Base-by-base conservation (phyloP, 148 eudicot species). In the Fagopyrum homotropicum region DNA sequence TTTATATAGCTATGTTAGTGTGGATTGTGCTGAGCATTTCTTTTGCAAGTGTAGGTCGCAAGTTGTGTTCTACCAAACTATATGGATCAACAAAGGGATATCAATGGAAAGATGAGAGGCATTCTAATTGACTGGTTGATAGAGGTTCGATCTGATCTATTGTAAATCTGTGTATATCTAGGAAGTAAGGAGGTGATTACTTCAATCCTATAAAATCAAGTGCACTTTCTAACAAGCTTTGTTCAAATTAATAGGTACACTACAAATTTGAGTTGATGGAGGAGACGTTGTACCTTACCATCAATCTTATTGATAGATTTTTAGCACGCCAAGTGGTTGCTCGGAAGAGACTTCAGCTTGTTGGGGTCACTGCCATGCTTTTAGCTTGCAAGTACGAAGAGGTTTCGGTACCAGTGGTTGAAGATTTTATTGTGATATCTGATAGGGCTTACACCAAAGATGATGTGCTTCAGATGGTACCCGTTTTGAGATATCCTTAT, bases 71-170 rank as follows among this genome's bases (percentile, higher is more conserved):
- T 80, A 5, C 75, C 93, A 40, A 83, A 84, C 72, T 93, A 89
- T 40, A 93, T 93, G 95, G 84, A 78, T 0, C 77, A 17, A 45
- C 98, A 93, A 79, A 72, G 64, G 45, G 98, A 93, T 75, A 83
- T 93, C 54, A 93, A 91, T 29, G 93, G 85, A 52, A 88, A 77
- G 82, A 93, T 93, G 98, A 84, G 98, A 80, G 90, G 84, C 22
- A 88, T 93, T 76, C 90, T 93, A n/a, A 86, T 93, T 43, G 97
- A 93, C 74, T 93, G 98, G 98, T 87, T 93, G 69, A 88, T 93
- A 68, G 98, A 93, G 98, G 95, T 93, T 68, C 46, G 73, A 14
- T 57, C 30, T 57, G 57, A 52, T 52, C 29, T 29, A 8, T 17
- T 57, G 63, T 7, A 8, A 19, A 29, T 2, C 40, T 35, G 2